Evolutionary conservation across 371 early-diverging fungal genomes (phyloP), one percentile per base, ranked within the genome.

Genomic region (Blastocladiella emersonii): DNA sequence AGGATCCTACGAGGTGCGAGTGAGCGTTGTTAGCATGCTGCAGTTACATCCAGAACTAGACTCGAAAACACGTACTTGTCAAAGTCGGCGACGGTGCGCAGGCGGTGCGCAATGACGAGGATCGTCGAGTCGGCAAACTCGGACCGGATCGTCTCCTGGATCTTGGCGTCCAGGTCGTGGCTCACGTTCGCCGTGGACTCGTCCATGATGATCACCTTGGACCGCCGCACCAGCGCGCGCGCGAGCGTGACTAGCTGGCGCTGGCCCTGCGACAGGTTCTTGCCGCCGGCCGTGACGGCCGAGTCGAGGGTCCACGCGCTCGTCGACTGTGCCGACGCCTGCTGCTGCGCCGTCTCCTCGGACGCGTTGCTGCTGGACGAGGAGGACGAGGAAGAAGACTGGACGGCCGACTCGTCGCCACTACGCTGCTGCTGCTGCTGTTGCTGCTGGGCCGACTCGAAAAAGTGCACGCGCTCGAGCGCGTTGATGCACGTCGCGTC

Each of bases 131-230:
- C 86, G 25, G 81, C 80, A 43, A 87, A 81, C 59, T 83, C 78
- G 65, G 83, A 82, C 37, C 91, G 78, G 63, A 95, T 92, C 2
- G 90, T 90, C 63, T 77, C 67, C 66, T 90, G 91, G 64, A 92
- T 89, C 66, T 79, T 70, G 56, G 83, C 78, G 64, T 90, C 90
- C 37, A 59, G 10, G 43, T 59, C 59, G 43, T 59, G n/a, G 10
- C 35, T 35, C 37, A 59, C 44, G 43, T 59, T 59, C 27, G 85
- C 81, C 1, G 85, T 85, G 21, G 85, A 77, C 61, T 80, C 78
- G 62, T 80, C 79, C 51, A 79, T 57, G 43, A 79, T 57, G 34
- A 82, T 65, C 17, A 86, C 66, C 39, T 71, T 65, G 23, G 74
- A 64, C 19, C 67, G 44, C 34, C 72, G 61, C 10, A 82, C 53